Evolutionary conservation across 148 eudicot species (phyloP).

Genomic region (Salicornia ramosissima): DNA sequence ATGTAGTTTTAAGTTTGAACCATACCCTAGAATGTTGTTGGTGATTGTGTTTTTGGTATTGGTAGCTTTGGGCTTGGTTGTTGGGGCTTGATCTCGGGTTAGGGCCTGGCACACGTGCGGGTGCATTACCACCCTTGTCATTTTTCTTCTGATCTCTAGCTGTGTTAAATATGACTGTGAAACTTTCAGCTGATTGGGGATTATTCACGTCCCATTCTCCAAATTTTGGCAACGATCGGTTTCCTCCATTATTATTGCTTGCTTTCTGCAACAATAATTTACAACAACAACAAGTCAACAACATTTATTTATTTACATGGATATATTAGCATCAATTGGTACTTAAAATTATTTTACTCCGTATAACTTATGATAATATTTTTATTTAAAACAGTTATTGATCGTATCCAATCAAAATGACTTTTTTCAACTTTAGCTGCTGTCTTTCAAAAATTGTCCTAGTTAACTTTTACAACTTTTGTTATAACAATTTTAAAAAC

Average conservation of each 20-base stretch:
- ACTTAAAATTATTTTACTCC: no score
- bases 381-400: no score
- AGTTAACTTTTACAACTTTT: no score
- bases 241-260: constrained; percentile 6
- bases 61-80: background rate
- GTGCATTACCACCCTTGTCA: constrained; percentile 27
- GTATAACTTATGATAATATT: no score
- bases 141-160: constrained; percentile 82
- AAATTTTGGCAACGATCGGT: constrained; percentile 43
- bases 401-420: no score
- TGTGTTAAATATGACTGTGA: constrained; percentile 50
- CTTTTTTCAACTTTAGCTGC: no score
- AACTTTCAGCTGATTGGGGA: constrained; percentile 44
- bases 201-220: constrained; percentile 62
- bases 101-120: background rate
- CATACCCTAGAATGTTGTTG: background rate
- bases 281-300: background rate
- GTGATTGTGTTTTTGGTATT: constrained; percentile 22
- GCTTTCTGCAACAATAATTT: constrained; percentile 3
- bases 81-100: constrained; percentile 9
- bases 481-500: no score
- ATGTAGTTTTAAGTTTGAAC: background rate
- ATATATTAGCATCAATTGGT: no score
- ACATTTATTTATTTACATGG: no score
- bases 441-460: no score